A percentile compares a stretch with the other conserved stretches of the same genome.
phyloP scores from a whole-genome alignment of 2,329 filamentous ascomycete genomes.

The Cytospora piceae region DNA sequence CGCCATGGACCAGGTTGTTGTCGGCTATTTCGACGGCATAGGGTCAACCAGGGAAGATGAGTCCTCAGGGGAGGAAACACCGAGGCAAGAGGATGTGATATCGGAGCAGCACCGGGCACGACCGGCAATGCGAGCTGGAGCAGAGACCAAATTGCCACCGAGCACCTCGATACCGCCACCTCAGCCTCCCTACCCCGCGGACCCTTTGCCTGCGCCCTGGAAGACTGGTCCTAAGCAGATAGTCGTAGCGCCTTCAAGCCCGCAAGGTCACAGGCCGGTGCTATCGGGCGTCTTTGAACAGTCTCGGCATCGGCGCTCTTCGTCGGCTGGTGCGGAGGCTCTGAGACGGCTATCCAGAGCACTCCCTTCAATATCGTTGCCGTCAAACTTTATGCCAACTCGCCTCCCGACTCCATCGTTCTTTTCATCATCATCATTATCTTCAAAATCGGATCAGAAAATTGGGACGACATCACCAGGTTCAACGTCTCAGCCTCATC shows the following conservation, averaged over 20 bases:
- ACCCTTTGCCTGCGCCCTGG: constrained; percentile 43
- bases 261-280: constrained; percentile 40
- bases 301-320: constrained; percentile 52
- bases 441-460: constrained; percentile 36
- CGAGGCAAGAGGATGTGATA: neutral
- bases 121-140: neutral
- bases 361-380: constrained; percentile 58
- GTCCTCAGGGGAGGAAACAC: constrained; percentile 24
- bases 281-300: constrained; percentile 53
- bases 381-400: constrained; percentile 44
- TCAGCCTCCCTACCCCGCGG: constrained; percentile 28
- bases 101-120: neutral
- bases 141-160: constrained; percentile 4
- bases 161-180: constrained; percentile 19
- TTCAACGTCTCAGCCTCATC: constrained; percentile 31
- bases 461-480: constrained; percentile 32
- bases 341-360: constrained; percentile 61
- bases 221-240: constrained; percentile 47
- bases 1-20: constrained; percentile 51
- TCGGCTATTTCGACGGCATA: constrained; percentile 42
- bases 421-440: constrained; percentile 40
- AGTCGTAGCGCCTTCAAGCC: constrained; percentile 33
- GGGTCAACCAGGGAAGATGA: constrained; percentile 20
- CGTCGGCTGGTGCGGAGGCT: constrained; percentile 60
- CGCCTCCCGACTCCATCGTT: constrained; percentile 45